Conservation (phyloP, 2,329 filamentous ascomycete species). For the Fusarium brevicatenulatum region DNA sequence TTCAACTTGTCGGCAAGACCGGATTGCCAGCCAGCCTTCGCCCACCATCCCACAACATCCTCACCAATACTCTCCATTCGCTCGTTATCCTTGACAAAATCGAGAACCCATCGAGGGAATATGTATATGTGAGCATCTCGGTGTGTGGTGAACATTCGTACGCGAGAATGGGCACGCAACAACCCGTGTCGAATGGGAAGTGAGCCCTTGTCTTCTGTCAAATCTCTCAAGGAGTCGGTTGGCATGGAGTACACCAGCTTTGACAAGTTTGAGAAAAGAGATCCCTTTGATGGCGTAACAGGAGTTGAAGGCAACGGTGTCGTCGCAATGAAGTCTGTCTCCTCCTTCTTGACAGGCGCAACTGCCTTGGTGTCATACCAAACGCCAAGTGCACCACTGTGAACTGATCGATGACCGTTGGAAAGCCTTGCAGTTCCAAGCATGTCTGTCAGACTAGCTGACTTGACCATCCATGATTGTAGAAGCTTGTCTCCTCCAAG, state of each 20-base stretch:
- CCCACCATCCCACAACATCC: conserved; percentile 94
- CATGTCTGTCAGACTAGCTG: conserved; percentile 73
- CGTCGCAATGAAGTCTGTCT: conserved; percentile 91
- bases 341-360: conserved; percentile 84
- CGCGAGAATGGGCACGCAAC: conserved; percentile 76
- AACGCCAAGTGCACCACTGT: conserved; percentile 84
- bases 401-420: conserved; percentile 52
- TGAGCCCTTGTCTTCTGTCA: conserved; percentile 77
- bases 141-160: conserved; percentile 84
- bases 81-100: conserved; percentile 82
- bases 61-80: conserved; percentile 89
- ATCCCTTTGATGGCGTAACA: conserved; percentile 59
- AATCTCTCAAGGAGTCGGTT: conserved; percentile 87
- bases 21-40: conserved; percentile 90
- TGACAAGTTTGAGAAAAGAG: conserved; percentile 74
- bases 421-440: conserved; percentile 60
- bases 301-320: conserved; percentile 71
- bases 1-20: conserved; percentile 82
- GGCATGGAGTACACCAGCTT: conserved; percentile 87
- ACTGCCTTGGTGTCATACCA: conserved; percentile 89
- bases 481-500: conserved; percentile 83
- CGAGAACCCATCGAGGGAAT: conserved; percentile 89
- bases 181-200: conserved; percentile 81
- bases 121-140: conserved; percentile 95
- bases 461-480: conserved; percentile 91